Evolutionary conservation across 2,329 filamentous ascomycete genomes (phyloP), one percentile per base, ranked within the genome.

Genomic region (Diaporthe sp.): DNA sequence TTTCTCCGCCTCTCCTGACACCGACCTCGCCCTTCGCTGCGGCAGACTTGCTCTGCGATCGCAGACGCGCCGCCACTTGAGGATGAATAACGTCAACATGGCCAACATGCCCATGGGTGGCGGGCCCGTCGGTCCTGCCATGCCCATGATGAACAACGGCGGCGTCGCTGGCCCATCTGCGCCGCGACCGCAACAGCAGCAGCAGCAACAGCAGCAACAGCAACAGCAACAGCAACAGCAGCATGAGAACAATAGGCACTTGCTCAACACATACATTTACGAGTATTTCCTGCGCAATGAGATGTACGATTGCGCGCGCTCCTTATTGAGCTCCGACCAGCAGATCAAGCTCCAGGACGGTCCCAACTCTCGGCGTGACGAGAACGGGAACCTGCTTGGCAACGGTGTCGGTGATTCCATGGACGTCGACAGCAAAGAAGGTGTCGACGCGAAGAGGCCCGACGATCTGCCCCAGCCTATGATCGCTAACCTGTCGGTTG

Each of bases 251-350:
- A 87, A 86, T 78, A 90, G 89, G 77, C 85, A 88, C 65, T 85
- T 92, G 75, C 88, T 97, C 69, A 96, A 96, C 85, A 96, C 94
- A 27, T 96, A 96, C 83, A 97, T 97, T 78, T 97, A 96, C 88
- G 94, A 97, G 81, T 96, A 97, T 83, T 96, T 98, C 77, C 87
- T 98, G 78, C 94, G 94, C 80, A 94, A 95, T 82, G 90, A 92
- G 78, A 94, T 98, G 89, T 93, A 90, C 81, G 94, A 97, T 77
- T 93, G 94, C 81, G 97, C 97, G 77, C 92, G 94, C 78, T 89
- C 92, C 65, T 88, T 98, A 75, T 85, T 94, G 72, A 88, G 89
- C 58, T 88, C 89, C 82, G 90, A 93, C 77, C 88, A 93, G 80
- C 91, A 88, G 74, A 86, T 94, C 77, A 93, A 92, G 79, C 86